Conservation (phyloP, 2,329 filamentous ascomycete species). For the Fusarium sp. region DNA sequence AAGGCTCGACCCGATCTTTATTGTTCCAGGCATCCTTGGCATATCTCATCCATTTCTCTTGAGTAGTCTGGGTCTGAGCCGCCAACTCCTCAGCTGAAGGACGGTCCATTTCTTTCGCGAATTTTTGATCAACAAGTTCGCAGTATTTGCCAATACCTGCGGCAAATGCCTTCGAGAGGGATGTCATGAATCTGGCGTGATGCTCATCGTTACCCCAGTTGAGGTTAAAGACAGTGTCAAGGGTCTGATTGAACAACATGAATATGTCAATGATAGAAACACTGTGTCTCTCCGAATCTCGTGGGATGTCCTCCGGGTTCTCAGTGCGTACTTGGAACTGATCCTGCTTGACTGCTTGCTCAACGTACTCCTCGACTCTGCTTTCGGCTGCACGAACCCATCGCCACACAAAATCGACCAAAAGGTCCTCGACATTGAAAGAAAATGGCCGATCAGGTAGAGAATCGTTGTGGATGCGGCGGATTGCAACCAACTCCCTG, state of each 20-base stretch:
- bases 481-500: conserved; percentile 84
- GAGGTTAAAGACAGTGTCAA: conserved; percentile 84
- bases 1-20: conserved; percentile 93
- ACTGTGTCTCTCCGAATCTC: conserved; percentile 88
- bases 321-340: conserved; percentile 78
- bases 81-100: conserved; percentile 87
- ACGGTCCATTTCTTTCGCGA: conserved; percentile 91
- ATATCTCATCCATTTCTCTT: conserved; percentile 92
- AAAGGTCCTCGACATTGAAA: conserved; percentile 84
- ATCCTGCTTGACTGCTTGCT: conserved; percentile 90
- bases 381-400: conserved; percentile 86
- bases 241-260: conserved; percentile 88
- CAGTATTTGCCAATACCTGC: conserved; percentile 87
- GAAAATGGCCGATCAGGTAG: conserved; percentile 79
- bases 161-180: conserved; percentile 84
- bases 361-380: conserved; percentile 83
- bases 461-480: conserved; percentile 78
- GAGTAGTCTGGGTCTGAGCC: conserved; percentile 77
- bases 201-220: conserved; percentile 95
- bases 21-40: conserved; percentile 93
- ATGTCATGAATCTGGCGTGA: conserved; percentile 96
- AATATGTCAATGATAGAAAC: conserved; percentile 94
- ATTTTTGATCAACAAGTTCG: conserved; percentile 85
- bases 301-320: conserved; percentile 67
- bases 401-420: conserved; percentile 94